Conservation (phyloP, 352 stramenopile species). For the Pythium utonaiense region DNA sequence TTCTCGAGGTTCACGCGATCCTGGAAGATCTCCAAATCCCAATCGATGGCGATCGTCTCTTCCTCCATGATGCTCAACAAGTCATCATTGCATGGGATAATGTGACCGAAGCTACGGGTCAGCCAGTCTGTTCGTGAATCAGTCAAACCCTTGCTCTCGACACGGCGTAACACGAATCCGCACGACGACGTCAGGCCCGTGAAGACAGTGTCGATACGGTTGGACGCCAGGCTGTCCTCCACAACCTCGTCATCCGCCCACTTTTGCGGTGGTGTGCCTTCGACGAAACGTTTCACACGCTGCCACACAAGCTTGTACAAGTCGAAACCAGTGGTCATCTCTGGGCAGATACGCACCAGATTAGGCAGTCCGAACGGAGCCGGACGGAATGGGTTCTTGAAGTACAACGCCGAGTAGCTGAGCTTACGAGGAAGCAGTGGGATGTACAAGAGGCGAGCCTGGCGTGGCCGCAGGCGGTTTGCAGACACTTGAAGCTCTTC, state of each 20-base stretch:
- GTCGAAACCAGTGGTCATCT: slow-evolving; percentile 72
- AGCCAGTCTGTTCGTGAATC: slow-evolving; percentile 78
- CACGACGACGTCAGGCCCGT: slow-evolving; percentile 64
- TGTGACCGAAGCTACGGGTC: slow-evolving; percentile 73
- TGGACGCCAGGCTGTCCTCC: slow-evolving; percentile 33
- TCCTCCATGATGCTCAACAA: slow-evolving; percentile 80
- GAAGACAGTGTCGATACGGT: slow-evolving; percentile 82
- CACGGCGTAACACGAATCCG: slow-evolving; percentile 74
- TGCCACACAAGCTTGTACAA: slow-evolving; percentile 83
- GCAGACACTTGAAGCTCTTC: slow-evolving; percentile 73
- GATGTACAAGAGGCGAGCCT: slow-evolving; percentile 75
- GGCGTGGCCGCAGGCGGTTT: slow-evolving; percentile 58
- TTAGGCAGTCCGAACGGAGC: slow-evolving; percentile 85
- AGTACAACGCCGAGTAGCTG: slow-evolving; percentile 85
- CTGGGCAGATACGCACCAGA: slow-evolving; percentile 81
- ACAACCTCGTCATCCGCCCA: slow-evolving; percentile 10
- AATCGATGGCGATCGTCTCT: slow-evolving; percentile 85
- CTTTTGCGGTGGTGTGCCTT: slow-evolving; percentile 28
- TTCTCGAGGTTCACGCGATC: slow-evolving; percentile 78
- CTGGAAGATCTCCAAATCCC: slow-evolving; percentile 83
- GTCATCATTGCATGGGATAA: slow-evolving; percentile 75
- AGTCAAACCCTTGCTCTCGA: slow-evolving; percentile 81
- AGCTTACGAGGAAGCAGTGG: slow-evolving; percentile 81
- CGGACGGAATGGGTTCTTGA: slow-evolving; percentile 86
- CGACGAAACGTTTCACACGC: slow-evolving; percentile 79